Evolutionary conservation across 768 basidiomycete species (phyloP).

Genomic region (Boletus bicolor): DNA sequence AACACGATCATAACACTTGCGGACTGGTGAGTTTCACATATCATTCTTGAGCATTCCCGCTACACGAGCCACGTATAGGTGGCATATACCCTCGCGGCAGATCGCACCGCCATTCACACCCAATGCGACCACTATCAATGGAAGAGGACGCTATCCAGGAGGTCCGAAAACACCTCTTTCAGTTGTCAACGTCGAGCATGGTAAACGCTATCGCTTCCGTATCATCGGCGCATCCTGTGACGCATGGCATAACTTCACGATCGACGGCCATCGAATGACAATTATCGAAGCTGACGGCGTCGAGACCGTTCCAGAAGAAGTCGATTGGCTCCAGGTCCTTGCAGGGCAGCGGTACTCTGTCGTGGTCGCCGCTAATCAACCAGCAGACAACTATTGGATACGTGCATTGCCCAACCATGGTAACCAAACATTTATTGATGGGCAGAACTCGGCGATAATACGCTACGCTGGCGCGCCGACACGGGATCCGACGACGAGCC

Average conservation of each 20-base stretch:
- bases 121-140: conserved; percentile 45
- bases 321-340: conserved; percentile 42
- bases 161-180: conserved; percentile 35
- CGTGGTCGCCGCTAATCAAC: conserved; percentile 37
- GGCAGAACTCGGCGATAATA: conserved; percentile 39
- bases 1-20: conserved; percentile 42
- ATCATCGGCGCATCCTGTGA: conserved; percentile 35
- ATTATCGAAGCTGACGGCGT: conserved; percentile 47
- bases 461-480: conserved; percentile 37
- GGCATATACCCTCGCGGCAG: conserved; percentile 21
- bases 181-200: conserved; percentile 37
- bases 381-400: conserved; percentile 43
- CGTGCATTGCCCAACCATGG: conserved; percentile 32
- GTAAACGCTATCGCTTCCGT: conserved; percentile 41
- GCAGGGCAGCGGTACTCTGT: conserved; percentile 44
- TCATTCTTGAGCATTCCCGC: neutral
- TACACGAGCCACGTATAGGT: conserved; percentile 17
- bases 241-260: conserved; percentile 31
- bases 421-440: conserved; percentile 32
- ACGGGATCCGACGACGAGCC: conserved; percentile 35
- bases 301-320: conserved; percentile 30
- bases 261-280: conserved; percentile 36
- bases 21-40: conserved; percentile 38
- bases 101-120: conserved; percentile 27
- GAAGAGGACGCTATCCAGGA: conserved; percentile 37